Evolutionary conservation across 306 rosid genomes (phyloP).

Genomic region (Sicyos edulis): DNA sequence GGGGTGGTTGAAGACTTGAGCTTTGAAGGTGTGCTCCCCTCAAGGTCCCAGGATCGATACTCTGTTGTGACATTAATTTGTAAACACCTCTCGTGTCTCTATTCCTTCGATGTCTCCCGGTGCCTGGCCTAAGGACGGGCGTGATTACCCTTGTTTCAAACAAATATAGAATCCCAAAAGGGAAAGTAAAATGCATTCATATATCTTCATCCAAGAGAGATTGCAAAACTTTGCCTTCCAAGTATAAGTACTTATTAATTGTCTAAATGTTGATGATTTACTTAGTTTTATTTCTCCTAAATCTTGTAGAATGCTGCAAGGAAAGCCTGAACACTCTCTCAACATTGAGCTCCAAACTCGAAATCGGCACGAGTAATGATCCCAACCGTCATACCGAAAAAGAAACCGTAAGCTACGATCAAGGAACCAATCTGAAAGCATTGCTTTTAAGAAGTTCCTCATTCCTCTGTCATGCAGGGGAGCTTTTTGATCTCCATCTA

Average conservation of each 20-base stretch:
- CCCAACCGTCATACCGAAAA: conserved; percentile 17
- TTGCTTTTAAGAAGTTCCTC: conserved; percentile 57
- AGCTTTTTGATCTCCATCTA: conserved; percentile 43
- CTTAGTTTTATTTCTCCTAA: conserved; percentile 19
- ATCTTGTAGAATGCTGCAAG: conserved; percentile 38
- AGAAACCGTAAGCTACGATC: conserved; percentile 16
- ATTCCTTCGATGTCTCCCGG: too few relatives aligned
- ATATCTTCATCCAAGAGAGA: not conserved
- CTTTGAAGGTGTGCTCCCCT: too few relatives aligned
- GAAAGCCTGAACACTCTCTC: conserved; percentile 27
- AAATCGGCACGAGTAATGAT: conserved; percentile 21
- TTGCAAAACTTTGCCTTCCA: not conserved
- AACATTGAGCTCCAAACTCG: conserved; percentile 27
- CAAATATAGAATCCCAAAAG: not conserved
- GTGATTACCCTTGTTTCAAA: too few relatives aligned
- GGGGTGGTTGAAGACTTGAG: too few relatives aligned
- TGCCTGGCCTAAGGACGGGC: too few relatives aligned
- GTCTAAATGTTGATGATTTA: conserved; percentile 14
- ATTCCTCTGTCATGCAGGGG: conserved; percentile 52
- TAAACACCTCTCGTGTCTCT: too few relatives aligned
- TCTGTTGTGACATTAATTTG: too few relatives aligned
- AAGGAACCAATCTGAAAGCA: conserved; percentile 30
- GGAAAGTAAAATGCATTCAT: conserved; percentile 9
- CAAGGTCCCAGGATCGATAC: too few relatives aligned
- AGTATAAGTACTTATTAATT: not conserved